phyloP scores from a whole-genome alignment of 306 rosid species.

The Castanea crenata region DNA sequence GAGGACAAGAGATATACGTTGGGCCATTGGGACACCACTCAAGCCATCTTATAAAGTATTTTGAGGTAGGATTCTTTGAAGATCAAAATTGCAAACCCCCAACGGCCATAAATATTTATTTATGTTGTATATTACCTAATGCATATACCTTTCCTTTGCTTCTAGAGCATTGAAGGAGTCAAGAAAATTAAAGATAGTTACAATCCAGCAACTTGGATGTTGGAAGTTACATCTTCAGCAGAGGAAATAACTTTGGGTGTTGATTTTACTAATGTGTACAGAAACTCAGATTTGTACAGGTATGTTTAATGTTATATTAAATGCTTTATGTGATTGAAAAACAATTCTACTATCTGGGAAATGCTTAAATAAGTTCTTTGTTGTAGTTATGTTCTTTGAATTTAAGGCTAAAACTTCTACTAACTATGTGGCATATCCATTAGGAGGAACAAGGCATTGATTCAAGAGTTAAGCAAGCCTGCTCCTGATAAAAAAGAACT shows the following conservation, averaged over 20 bases:
- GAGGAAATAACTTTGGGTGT: slow-evolving; percentile 40
- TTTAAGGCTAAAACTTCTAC: background rate
- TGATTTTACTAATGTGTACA: slow-evolving; percentile 38
- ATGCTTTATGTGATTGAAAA: background rate
- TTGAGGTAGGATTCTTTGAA: slow-evolving; percentile 30
- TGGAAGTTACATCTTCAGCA: slow-evolving; percentile 43
- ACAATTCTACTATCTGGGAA: background rate
- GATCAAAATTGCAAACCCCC: background rate
- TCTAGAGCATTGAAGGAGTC: slow-evolving; percentile 39
- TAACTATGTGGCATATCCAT: background rate
- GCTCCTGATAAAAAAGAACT: slow-evolving; percentile 32
- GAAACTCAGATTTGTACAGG: slow-evolving; percentile 41
- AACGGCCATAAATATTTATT: background rate
- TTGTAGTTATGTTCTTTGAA: background rate
- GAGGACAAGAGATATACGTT: slow-evolving; percentile 49
- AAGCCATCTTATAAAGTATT: slow-evolving; percentile 34
- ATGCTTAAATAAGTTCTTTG: background rate
- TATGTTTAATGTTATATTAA: background rate
- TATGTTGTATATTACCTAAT: background rate
- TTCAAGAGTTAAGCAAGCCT: slow-evolving; percentile 36
- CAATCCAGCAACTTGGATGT: slow-evolving; percentile 60
- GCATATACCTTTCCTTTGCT: background rate
- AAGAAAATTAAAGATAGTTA: slow-evolving; percentile 32
- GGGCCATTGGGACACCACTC: slow-evolving; percentile 53
- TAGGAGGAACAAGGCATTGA: slow-evolving; percentile 42